Conservation (phyloP, 768 basidiomycete genomes). For the Podaxis sp. region DNA sequence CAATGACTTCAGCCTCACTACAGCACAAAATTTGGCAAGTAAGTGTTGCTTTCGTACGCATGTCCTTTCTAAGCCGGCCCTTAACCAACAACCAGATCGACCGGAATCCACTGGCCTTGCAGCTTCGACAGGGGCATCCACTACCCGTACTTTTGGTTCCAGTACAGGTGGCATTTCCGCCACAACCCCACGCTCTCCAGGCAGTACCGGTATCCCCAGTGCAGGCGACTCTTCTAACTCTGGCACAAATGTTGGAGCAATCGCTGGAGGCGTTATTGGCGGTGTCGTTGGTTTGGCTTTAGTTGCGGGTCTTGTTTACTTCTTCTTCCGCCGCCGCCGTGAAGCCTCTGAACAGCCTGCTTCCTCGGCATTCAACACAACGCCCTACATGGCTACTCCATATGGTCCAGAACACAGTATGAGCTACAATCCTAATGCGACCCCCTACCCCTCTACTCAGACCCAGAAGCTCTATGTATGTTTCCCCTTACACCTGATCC, state of each 20-base stretch:
- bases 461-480: slow-evolving; percentile 39
- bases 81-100: slow-evolving; percentile 19
- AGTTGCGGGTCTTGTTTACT: slow-evolving; percentile 33
- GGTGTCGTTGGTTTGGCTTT: slow-evolving; percentile 47
- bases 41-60: not conserved
- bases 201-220: not conserved
- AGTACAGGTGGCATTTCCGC: not conserved
- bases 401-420: slow-evolving; percentile 17
- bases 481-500: not conserved
- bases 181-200: not conserved
- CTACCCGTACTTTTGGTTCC: slow-evolving; percentile 8
- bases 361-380: slow-evolving; percentile 14
- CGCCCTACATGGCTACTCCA: slow-evolving; percentile 15
- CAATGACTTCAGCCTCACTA: slow-evolving; percentile 31
- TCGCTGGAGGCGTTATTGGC: slow-evolving; percentile 64
- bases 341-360: slow-evolving; percentile 11
- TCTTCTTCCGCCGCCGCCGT: slow-evolving; percentile 26
- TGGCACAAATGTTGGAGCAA: slow-evolving; percentile 23
- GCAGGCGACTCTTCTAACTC: not conserved
- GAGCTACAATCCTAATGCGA: slow-evolving; percentile 20
- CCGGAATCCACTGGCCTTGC: slow-evolving; percentile 34
- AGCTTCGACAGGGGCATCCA: slow-evolving; percentile 20
- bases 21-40: slow-evolving; percentile 29
- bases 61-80: not conserved
- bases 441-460: slow-evolving; percentile 22